Base-by-base conservation (phyloP, 805 yeast species). In the Wickerhamomyces chambardii region DNA sequence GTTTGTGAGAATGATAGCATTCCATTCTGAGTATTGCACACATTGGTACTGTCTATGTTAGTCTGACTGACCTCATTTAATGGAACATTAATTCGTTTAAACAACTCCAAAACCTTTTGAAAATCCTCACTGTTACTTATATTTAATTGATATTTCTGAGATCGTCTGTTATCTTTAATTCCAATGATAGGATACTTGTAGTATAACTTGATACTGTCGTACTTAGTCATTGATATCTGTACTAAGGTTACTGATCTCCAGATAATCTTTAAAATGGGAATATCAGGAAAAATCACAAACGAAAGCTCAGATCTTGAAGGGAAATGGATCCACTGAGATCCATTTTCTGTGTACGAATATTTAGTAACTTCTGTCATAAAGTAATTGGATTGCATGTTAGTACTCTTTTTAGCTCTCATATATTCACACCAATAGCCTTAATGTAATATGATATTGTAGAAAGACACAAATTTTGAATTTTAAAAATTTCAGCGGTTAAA, bases 61-160 rank as follows among this genome's bases (percentile, higher is more conserved):
- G n/a, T n/a, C n/a, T n/a, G n/a, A n/a, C n/a, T 19, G 8, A 19
- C 22, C 5, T 24, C 26, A 24, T 8, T 21, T 8, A 21, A 8
- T 8, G 10, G 10, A 21, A 21, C 24, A 21, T 10, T 10, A 21
- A 59, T 55, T 10, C 10, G 24, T 10, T 21, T 7, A 21, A 21
- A 21, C 7, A 21, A 10, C 10, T 21, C 24, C 7, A 21, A 10
- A 7, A 21, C 10, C 10, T 8, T 21, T 8, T 24, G 7, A 12
- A 6, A 24, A 24, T 24, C 26, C 5, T 24, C 26, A 9, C 12
- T 10, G 12, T 5, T 24, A 10, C 12, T 24, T 12, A 24, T 10
- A 4, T 4, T 6, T 9, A 24, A 24, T 12, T 24, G 26, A 24
- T 24, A 24, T 12, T 24, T 24, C 12, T 24, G 6, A 9, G n/a